Evolutionary conservation across 129 eudicot species (phyloP).

Genomic region (Erigeron canadensis): DNA sequence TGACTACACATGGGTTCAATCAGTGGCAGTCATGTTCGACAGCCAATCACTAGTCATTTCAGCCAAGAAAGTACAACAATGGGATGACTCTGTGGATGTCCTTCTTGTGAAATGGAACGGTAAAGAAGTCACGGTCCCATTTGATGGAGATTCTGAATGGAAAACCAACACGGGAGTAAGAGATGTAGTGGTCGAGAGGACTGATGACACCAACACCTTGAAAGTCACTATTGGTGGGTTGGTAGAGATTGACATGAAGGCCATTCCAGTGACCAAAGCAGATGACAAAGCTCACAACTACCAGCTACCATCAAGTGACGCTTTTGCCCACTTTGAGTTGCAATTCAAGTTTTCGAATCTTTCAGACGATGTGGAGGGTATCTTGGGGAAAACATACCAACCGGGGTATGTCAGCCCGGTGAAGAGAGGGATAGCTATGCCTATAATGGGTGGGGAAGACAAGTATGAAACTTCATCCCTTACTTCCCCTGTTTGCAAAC

Average conservation of each 20-base stretch:
- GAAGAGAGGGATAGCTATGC: conserved; percentile 55
- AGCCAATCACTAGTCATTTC: conserved; percentile 43
- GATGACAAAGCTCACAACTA: conserved; percentile 56
- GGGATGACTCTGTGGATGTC: conserved; percentile 48
- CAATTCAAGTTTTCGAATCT: conserved; percentile 46
- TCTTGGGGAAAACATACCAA: conserved; percentile 56
- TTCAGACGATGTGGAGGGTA: conserved; percentile 50
- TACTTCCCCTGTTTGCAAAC: conserved; percentile 40
- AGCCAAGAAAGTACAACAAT: conserved; percentile 43
- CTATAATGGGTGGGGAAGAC: conserved; percentile 66
- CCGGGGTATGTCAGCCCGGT: conserved; percentile 48
- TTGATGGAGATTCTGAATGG: conserved; percentile 53
- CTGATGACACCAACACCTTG: conserved; percentile 48
- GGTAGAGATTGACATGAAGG: conserved; percentile 44
- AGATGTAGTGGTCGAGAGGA: conserved; percentile 45
- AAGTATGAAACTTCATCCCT: conserved; percentile 44
- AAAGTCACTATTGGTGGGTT: conserved; percentile 40
- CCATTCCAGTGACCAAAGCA: conserved; percentile 44
- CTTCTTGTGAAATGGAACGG: conserved; percentile 49
- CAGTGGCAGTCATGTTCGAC: conserved; percentile 54
- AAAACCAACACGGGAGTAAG: conserved; percentile 36
- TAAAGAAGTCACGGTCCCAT: conserved; percentile 33
- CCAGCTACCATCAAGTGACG: conserved; percentile 49
- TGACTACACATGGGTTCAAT: conserved; percentile 77
- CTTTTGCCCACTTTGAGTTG: conserved; percentile 63